Evolutionary conservation across 2,329 filamentous ascomycete genomes (phyloP).

Genomic region (Dichotomopilus funicola): DNA sequence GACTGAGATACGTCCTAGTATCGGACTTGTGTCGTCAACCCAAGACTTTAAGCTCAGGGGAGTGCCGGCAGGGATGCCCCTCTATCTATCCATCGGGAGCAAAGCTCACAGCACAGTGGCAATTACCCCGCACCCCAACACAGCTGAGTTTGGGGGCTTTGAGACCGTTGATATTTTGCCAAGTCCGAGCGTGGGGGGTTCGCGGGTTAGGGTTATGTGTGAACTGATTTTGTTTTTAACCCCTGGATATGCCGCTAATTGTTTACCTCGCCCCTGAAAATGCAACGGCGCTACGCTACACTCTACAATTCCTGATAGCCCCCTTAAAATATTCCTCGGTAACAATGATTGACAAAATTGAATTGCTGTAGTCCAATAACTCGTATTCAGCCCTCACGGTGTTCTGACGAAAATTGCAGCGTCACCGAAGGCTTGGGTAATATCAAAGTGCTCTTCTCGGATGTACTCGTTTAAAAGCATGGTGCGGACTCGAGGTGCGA

Average conservation of each 20-base stretch:
- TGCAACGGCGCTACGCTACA: neutral
- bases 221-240: neutral
- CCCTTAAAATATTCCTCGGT: too few species aligned
- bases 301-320: neutral
- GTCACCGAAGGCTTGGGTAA: too few species aligned
- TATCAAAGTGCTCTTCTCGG: neutral
- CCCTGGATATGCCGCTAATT: neutral
- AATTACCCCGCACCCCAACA: slow-evolving; percentile 1
- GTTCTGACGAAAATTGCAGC: neutral
- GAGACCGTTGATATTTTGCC: neutral
- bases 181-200: neutral
- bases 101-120: too few species aligned
- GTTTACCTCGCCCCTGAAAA: neutral
- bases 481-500: neutral
- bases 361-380: neutral
- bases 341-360: neutral
- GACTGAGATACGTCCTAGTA: too few species aligned
- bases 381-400: neutral
- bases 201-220: neutral
- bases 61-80: slow-evolving; percentile 1
- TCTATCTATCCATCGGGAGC: neutral
- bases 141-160: neutral
- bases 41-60: neutral
- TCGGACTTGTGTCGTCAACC: neutral
- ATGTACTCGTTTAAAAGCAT: neutral